A percentile compares a stretch with the other conserved stretches of the same genome.
Evolutionary conservation across 164 flowering plant genomes (phyloP).

Genomic region (Magnolia kwangsiensis): DNA sequence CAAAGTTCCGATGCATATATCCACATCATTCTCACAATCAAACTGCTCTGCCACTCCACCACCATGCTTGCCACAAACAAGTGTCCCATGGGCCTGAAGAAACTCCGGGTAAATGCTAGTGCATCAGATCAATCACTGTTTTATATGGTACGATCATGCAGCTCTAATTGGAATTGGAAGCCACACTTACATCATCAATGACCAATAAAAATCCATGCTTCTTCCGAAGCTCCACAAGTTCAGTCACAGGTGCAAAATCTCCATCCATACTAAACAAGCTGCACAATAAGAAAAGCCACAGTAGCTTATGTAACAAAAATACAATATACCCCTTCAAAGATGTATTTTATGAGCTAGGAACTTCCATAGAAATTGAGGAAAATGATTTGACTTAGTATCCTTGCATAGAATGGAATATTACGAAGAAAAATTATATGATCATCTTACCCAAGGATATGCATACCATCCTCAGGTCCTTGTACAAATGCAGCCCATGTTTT

Average conservation of each 20-base stretch:
- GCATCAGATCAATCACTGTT: background rate
- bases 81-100: slow-evolving; percentile 76
- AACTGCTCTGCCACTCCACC: slow-evolving; percentile 83
- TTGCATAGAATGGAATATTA: too few relatives aligned
- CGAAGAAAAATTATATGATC: background rate
- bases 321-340: background rate
- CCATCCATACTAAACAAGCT: slow-evolving; percentile 99
- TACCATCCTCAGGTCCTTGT: background rate
- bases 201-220: slow-evolving; percentile 77
- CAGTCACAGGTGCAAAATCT: slow-evolving; percentile 84
- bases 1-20: slow-evolving; percentile 84
- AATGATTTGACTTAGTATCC: too few relatives aligned
- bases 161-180: background rate
- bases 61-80: slow-evolving; percentile 88
- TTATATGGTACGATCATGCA: background rate
- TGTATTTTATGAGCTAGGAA: too few relatives aligned
- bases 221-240: slow-evolving; percentile 75
- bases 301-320: background rate
- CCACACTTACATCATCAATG: slow-evolving; percentile 83
- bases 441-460: too few relatives aligned
- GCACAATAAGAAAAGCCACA: slow-evolving; percentile 19
- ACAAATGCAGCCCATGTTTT: background rate
- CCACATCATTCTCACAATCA: slow-evolving; percentile 75
- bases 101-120: background rate
- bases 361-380: too few relatives aligned